A percentile compares a stretch with the other conserved stretches of the same genome.
Conservation (phyloP, 1,139 yeast genomes). For the Arxiozyma heterogenica region DNA sequence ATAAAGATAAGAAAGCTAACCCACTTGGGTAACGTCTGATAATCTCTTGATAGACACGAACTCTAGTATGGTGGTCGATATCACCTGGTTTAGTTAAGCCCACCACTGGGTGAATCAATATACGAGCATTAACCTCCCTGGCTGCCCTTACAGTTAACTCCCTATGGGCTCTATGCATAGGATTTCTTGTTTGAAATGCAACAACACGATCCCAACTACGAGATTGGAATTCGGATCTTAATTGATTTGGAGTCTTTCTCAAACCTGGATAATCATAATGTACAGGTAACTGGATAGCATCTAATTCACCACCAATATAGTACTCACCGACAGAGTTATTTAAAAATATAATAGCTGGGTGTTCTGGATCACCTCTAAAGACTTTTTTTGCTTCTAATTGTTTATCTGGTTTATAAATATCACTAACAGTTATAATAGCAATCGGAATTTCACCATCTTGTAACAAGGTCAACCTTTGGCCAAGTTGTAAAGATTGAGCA, state of each 20-base stretch:
- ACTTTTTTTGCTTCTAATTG: slow-evolving; percentile 70
- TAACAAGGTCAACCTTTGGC: slow-evolving; percentile 61
- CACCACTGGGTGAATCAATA: slow-evolving; percentile 92
- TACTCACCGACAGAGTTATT: slow-evolving; percentile 67
- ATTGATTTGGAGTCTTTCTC: slow-evolving; percentile 84
- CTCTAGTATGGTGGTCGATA: slow-evolving; percentile 95
- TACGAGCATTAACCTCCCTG: slow-evolving; percentile 62
- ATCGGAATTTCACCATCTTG: slow-evolving; percentile 79
- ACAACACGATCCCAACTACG: slow-evolving; percentile 88
- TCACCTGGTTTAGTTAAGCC: slow-evolving; percentile 97
- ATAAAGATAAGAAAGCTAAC: slow-evolving; percentile 76
- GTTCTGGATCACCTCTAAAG: slow-evolving; percentile 95
- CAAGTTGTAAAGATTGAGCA: slow-evolving; percentile 42
- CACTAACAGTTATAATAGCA: slow-evolving; percentile 73
- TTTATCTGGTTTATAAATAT: slow-evolving; percentile 78
- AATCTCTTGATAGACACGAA: slow-evolving; percentile 86
- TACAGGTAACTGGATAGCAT: slow-evolving; percentile 74
- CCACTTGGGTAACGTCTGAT: slow-evolving; percentile 90
- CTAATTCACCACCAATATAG: slow-evolving; percentile 80
- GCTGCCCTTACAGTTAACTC: slow-evolving; percentile 96
- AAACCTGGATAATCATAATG: slow-evolving; percentile 86
- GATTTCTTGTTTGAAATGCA: slow-evolving; percentile 96
- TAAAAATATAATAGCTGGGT: slow-evolving; percentile 80
- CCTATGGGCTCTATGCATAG: slow-evolving; percentile 97
- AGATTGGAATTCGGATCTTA: slow-evolving; percentile 70